Percentiles rank a stretch among this genome's conserved stretches.
phyloP scores from a whole-genome alignment of 805 yeast genomes.

The Wickerhamiella domercqiae region DNA sequence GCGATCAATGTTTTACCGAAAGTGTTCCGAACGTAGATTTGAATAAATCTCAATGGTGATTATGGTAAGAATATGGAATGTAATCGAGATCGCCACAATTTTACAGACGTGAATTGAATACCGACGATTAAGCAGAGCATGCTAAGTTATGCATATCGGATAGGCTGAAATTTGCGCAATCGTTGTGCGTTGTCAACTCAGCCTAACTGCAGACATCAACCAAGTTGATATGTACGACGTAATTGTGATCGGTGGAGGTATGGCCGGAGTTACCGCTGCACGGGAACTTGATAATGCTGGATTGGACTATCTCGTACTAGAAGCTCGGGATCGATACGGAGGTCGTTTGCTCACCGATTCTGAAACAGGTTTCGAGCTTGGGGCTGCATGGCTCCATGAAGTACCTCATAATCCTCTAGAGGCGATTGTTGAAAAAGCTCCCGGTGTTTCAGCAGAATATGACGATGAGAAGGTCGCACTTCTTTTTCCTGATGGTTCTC shows the following conservation, averaged over 20 bases:
- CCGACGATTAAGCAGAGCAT: too few relatives aligned
- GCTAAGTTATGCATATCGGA: too few relatives aligned
- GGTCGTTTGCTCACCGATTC: conserved; percentile 18
- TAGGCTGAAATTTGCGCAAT: too few relatives aligned
- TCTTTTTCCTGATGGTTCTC: conserved; percentile 12
- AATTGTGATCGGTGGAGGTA: conserved; percentile 23
- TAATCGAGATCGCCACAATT: too few relatives aligned
- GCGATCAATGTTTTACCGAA: too few relatives aligned
- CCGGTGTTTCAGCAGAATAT: conserved; percentile 9
- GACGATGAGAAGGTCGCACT: conserved; percentile 15
- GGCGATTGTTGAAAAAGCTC: conserved; percentile 10
- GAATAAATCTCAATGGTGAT: too few relatives aligned
- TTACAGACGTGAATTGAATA: too few relatives aligned
- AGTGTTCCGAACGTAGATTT: too few relatives aligned
- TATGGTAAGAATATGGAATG: too few relatives aligned
- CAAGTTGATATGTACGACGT: conserved; percentile 3
- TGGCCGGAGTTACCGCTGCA: conserved; percentile 23
- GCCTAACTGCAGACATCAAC: too few relatives aligned
- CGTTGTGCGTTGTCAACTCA: too few relatives aligned
- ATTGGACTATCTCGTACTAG: conserved; percentile 17
- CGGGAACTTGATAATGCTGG: conserved; percentile 15
- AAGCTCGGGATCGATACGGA: conserved; percentile 23
- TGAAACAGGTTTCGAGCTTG: conserved; percentile 12
- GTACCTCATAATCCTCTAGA: conserved; percentile 15
- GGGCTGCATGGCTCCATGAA: conserved; percentile 21